Percentiles rank a stretch among this genome's conserved stretches.
Evolutionary conservation across 2,329 filamentous ascomycete genomes (phyloP).

Genomic region (Epichloe elymi): DNA sequence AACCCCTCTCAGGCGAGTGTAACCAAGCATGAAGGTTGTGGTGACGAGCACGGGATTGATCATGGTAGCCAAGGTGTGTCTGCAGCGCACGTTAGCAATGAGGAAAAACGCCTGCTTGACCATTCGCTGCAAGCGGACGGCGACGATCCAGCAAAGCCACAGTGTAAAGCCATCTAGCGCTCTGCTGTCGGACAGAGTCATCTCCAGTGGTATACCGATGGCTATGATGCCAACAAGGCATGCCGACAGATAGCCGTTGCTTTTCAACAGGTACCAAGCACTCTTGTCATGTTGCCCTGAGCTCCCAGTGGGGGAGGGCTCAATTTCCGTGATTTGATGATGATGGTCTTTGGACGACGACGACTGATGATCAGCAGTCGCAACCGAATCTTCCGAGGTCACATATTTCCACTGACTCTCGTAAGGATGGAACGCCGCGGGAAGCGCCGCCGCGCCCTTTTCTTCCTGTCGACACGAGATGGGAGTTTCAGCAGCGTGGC

Average conservation of each 20-base stretch:
- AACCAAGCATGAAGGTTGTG: slow-evolving; percentile 30
- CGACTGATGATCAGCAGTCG: neutral
- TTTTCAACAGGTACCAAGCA: slow-evolving; percentile 5
- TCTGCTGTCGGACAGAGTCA: slow-evolving; percentile 18
- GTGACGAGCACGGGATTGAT: slow-evolving; percentile 36
- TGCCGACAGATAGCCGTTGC: slow-evolving; percentile 15
- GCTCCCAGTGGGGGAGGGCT: neutral
- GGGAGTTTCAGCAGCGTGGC: neutral
- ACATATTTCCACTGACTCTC: slow-evolving; percentile 1
- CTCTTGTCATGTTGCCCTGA: neutral
- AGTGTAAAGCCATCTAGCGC: slow-evolving; percentile 33
- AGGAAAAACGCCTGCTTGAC: slow-evolving; percentile 16
- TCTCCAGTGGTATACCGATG: slow-evolving; percentile 29
- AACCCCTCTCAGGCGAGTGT: slow-evolving; percentile 26
- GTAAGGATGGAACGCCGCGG: neutral
- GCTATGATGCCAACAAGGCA: slow-evolving; percentile 20
- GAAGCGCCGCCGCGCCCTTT: neutral
- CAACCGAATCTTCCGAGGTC: neutral
- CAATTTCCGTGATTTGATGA: no score
- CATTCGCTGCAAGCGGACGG: slow-evolving; percentile 23
- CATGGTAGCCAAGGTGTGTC: slow-evolving; percentile 23
- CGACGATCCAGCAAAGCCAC: slow-evolving; percentile 35
- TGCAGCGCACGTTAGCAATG: slow-evolving; percentile 8
- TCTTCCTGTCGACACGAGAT: neutral
- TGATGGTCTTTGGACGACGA: neutral